A percentile compares a stretch with the other conserved stretches of the same genome.
Evolutionary conservation across 805 yeast species (phyloP).

Genomic region (Saturnispora zaruensis): DNA sequence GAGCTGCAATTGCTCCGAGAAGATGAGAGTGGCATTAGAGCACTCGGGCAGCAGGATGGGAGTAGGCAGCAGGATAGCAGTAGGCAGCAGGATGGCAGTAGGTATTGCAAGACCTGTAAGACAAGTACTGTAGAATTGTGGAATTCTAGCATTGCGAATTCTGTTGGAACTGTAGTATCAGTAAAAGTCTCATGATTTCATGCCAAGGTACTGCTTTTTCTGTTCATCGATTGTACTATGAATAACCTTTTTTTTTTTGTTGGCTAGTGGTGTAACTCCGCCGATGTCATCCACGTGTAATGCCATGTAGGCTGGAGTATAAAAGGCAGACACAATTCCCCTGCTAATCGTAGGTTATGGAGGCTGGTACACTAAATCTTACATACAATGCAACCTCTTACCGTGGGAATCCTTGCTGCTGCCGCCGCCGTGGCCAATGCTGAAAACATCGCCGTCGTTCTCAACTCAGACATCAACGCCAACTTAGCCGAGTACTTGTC

Average conservation of each 20-base stretch:
- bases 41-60: too few species aligned
- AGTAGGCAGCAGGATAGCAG: too few species aligned
- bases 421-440: conserved; percentile 18
- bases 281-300: not conserved
- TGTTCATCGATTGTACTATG: not conserved
- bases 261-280: not conserved
- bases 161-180: not conserved
- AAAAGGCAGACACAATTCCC: not conserved
- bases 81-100: too few species aligned
- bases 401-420: conserved; percentile 19
- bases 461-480: conserved; percentile 30
- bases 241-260: too few species aligned
- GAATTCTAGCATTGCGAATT: too few species aligned
- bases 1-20: not conserved
- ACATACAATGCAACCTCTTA: conserved; percentile 20
- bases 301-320: not conserved
- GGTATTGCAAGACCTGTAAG: too few species aligned
- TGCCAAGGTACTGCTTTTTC: not conserved
- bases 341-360: not conserved
- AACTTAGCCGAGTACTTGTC: conserved; percentile 28
- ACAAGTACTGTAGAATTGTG: too few species aligned
- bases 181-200: not conserved
- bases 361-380: not conserved
- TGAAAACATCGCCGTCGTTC: conserved; percentile 29
- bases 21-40: too few species aligned